Conservation (phyloP, 768 basidiomycete genomes). For the Clathrus columnatus region DNA sequence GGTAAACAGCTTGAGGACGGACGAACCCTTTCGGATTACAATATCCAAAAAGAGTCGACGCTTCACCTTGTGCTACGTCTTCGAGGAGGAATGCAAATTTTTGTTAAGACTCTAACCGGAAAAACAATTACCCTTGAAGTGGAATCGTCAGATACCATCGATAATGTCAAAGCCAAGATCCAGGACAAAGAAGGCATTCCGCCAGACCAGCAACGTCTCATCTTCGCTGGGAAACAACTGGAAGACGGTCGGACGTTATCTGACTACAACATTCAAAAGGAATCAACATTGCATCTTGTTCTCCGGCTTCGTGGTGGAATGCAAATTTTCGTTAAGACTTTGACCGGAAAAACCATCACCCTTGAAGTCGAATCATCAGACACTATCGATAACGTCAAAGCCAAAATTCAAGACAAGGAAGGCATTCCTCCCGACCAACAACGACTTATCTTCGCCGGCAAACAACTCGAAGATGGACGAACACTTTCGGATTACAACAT, state of each 20-base stretch:
- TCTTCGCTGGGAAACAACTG: slow-evolving; percentile 72
- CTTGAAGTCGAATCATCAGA: slow-evolving; percentile 37
- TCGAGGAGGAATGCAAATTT: slow-evolving; percentile 66
- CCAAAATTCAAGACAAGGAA: slow-evolving; percentile 30
- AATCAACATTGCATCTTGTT: slow-evolving; percentile 56
- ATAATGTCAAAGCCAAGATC: slow-evolving; percentile 70
- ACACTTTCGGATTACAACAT: slow-evolving; percentile 46
- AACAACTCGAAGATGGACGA: slow-evolving; percentile 60
- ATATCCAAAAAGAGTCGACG: slow-evolving; percentile 76
- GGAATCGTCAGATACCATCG: slow-evolving; percentile 67
- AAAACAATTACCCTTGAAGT: slow-evolving; percentile 75
- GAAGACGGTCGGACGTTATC: slow-evolving; percentile 73
- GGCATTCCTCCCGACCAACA: slow-evolving; percentile 77
- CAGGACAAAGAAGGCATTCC: slow-evolving; percentile 78
- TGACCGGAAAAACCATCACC: slow-evolving; percentile 82
- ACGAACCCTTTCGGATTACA: slow-evolving; percentile 60
- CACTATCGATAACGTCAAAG: slow-evolving; percentile 38
- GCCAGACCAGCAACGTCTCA: slow-evolving; percentile 71
- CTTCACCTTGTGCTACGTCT: slow-evolving; percentile 68
- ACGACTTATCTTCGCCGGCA: slow-evolving; percentile 85
- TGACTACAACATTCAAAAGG: slow-evolving; percentile 72
- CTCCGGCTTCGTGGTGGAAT: slow-evolving; percentile 59
- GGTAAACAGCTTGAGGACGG: slow-evolving; percentile 95
- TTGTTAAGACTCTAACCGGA: slow-evolving; percentile 63
- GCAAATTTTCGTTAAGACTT: slow-evolving; percentile 76